These are phyloP conservation scores for Solanum gandarillasii DNA, from an alignment of 257 asterid species.

Conservation along the genomic window DNA sequence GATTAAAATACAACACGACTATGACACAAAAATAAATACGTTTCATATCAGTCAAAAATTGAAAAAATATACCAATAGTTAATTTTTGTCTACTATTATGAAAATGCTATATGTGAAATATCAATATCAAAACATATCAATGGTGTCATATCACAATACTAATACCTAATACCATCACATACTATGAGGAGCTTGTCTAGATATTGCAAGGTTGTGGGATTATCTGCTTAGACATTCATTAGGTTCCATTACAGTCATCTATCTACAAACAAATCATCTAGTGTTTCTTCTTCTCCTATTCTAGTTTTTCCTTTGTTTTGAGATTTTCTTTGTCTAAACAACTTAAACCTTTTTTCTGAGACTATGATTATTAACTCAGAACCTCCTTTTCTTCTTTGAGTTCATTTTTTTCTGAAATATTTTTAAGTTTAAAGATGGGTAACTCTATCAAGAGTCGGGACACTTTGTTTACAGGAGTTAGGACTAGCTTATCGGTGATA, in stretches of 20 bases:
- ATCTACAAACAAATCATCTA: neutral
- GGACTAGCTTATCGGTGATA: neutral
- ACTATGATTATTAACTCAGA: neutral
- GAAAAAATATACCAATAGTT: neutral
- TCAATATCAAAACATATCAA: neutral
- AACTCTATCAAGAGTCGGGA: neutral
- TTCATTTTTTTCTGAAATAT: neutral
- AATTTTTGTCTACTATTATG: neutral
- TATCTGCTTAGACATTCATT: neutral
- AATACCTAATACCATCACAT: neutral
- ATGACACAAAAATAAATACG: neutral
- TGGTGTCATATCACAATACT: neutral
- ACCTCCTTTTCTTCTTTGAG: neutral
- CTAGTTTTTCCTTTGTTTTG: neutral
- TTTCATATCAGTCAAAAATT: neutral
- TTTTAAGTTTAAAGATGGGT: neutral
- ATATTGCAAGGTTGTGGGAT: neutral
- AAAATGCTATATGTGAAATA: neutral
- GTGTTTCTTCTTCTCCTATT: neutral
- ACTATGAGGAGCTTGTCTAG: neutral
- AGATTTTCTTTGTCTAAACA: neutral
- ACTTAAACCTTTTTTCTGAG: neutral
- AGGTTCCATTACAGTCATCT: neutral
- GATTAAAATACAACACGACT: neutral
- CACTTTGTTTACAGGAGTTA: neutral